Evolutionary conservation across 441 rosid genomes (phyloP), one percentile per base, ranked within the genome.

Genomic region (Bruguiera hainesii): DNA sequence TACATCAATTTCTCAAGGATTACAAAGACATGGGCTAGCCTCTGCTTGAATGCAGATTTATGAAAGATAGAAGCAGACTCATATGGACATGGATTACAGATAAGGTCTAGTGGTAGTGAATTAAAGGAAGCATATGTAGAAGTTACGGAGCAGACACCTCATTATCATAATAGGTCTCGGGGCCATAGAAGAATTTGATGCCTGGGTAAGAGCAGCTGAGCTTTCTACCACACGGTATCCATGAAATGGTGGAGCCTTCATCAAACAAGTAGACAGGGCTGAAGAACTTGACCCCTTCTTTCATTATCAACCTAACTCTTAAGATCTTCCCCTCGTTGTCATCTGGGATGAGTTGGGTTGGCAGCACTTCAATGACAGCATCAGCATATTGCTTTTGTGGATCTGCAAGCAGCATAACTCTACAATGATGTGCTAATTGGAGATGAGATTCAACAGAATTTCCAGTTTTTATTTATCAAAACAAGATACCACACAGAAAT

Each of bases 191-290:
- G 78, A 94, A 94, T 76, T 91, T 94, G 85, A 94, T 94, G 64
- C 99, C 99, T 6, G 99, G 99, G 86, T 94, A 94, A 30, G 98
- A 91, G 78, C 99, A 94, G 26, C 97, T 88, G 68, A 94, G 99
- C 81, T 94, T 94, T 73, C 99, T 87, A 23, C 99, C 99, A 3
- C 99, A 94, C 5, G 99, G 99, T 16, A 94, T 86, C 99, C 99
- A 94, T 2, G 90, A 82, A 56, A 94, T 75, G 59, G 98, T 76
- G 33, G 99, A 94, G 35, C 98, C 99, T 81, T 94, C 99, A 61
- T 94, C 99, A 19, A 94, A 94, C 37, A 94, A 81, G 79, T 94
- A 91, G 48, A 94, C 97, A 0, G 99, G 98, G 71, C 81, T 88
- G 80, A 94, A 94, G 81, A 79, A 72, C 67, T 91, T 69, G 31